These are phyloP conservation scores for Thuidium tamariscinum DNA, from an alignment of 225 moss, liverwort and hornwort genomes.

Conservation along the genomic window DNA sequence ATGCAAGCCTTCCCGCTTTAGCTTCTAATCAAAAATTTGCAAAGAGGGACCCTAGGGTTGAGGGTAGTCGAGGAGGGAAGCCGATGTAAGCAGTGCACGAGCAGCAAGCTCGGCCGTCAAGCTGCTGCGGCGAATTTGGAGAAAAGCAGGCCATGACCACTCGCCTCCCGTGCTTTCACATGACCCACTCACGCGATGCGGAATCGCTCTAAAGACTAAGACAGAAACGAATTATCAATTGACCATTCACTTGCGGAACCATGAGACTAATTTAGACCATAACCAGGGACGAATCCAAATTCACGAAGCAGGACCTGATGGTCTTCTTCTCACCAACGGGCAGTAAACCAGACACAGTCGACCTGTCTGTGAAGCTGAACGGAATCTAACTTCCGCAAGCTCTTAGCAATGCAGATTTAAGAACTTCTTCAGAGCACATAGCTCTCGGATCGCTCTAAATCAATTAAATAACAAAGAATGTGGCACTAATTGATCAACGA, in stretches of 20 bases:
- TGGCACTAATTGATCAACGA: not conserved
- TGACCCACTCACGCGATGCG: not conserved
- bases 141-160: too few species aligned
- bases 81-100: constrained; percentile 1
- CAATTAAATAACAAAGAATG: not conserved
- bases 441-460: not conserved
- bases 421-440: not conserved
- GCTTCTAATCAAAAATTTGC: not conserved
- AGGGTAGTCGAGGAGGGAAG: not conserved
- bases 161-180: too few species aligned
- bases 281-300: not conserved
- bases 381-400: not conserved
- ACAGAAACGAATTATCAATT: not conserved
- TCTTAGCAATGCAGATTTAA: not conserved
- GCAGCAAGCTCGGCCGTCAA: not conserved
- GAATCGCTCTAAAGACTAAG: not conserved
- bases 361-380: not conserved
- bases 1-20: not conserved
- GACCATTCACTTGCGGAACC: not conserved
- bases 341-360: not conserved
- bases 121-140: too few species aligned
- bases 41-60: not conserved
- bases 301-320: not conserved
- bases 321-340: constrained; percentile 6
- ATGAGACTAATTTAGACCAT: not conserved